These are phyloP conservation scores for Spinacia oleracea DNA, from an alignment of 179 eudicot genomes.

Conservation along the genomic window DNA sequence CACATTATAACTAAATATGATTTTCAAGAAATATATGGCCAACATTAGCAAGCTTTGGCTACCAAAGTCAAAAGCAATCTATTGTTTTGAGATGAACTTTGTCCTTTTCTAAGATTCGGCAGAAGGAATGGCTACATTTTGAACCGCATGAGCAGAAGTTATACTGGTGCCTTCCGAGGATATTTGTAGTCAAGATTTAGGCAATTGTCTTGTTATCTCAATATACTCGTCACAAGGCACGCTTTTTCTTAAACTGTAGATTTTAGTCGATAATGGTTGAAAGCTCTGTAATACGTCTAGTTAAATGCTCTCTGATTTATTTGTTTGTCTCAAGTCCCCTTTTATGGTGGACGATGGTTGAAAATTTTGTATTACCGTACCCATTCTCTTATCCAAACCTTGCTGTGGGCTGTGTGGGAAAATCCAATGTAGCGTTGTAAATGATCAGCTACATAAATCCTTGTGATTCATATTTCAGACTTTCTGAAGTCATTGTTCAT, in stretches of 20 bases:
- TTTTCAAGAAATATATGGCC: neutral
- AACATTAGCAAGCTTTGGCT: neutral
- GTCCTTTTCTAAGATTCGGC: neutral
- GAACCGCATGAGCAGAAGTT: neutral
- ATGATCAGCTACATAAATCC: neutral
- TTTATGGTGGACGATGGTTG: neutral
- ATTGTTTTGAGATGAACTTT: neutral
- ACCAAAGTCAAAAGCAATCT: neutral
- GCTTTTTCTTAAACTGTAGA: too few species aligned
- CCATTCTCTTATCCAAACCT: neutral
- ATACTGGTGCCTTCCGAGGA: neutral
- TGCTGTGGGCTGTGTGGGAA: too few species aligned
- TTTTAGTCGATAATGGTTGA: too few species aligned
- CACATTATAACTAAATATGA: neutral
- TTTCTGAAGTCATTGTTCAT: slow-evolving; percentile 15
- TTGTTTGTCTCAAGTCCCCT: neutral
- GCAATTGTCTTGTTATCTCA: neutral
- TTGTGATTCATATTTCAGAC: neutral
- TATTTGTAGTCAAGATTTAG: neutral
- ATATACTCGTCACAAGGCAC: neutral
- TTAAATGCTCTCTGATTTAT: neutral
- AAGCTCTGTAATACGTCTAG: too few species aligned
- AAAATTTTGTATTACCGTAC: neutral
- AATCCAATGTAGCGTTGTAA: neutral
- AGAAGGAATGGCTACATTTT: neutral